These are phyloP conservation scores for Talaromyces sp. DNA, from an alignment of 2,329 filamentous ascomycete genomes.

Conservation along the genomic window DNA sequence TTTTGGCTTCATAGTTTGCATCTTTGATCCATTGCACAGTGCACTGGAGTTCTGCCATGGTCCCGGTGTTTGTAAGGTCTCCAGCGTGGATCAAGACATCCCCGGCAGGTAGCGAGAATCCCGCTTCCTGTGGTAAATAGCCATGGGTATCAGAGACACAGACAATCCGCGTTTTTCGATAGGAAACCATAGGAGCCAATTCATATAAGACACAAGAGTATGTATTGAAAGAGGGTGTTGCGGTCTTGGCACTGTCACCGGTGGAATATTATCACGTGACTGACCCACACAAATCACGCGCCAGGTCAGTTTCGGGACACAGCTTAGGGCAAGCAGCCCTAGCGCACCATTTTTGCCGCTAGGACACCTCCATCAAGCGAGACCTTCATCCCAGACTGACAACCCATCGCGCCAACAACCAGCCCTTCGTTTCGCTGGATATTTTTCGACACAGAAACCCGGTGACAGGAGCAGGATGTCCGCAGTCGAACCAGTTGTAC, in stretches of 20 bases:
- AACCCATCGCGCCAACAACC: conserved; percentile 37
- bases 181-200: conserved; percentile 16
- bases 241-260: not conserved
- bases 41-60: conserved; percentile 44
- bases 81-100: conserved; percentile 56
- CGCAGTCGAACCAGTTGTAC: conserved; percentile 61
- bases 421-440: conserved; percentile 35
- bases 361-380: conserved; percentile 36
- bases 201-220: not conserved
- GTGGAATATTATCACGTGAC: not conserved
- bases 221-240: not conserved
- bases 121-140: conserved; percentile 42
- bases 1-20: conserved; percentile 49
- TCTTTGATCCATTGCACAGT: conserved; percentile 49
- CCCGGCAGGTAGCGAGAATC: conserved; percentile 48
- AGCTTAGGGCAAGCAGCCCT: conserved; percentile 29
- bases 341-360: conserved; percentile 13
- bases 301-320: not conserved
- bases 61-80: conserved; percentile 53
- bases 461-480: conserved; percentile 53
- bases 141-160: conserved; percentile 57
- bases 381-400: conserved; percentile 34
- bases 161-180: conserved; percentile 46
- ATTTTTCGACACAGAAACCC: conserved; percentile 32
- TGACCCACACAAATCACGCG: not conserved